Conservation (phyloP, 148 eudicot species). For the Polygonum maritimum region DNA sequence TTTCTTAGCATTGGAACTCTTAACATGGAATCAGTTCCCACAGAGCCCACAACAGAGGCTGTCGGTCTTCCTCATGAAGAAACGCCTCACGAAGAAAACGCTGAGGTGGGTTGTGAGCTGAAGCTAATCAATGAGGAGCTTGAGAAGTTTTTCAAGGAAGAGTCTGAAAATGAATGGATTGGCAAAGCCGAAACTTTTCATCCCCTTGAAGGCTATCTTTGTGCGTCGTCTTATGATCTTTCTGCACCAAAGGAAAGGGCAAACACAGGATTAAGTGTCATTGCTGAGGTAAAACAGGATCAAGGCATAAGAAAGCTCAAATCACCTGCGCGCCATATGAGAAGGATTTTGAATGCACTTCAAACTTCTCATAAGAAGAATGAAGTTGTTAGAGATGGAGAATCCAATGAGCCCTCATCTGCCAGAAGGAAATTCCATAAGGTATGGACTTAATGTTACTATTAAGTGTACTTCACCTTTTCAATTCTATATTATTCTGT, state of each 20-base stretch:
- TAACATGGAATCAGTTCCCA: slow-evolving; percentile 32
- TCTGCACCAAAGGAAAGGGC: slow-evolving; percentile 17
- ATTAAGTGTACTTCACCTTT: not conserved
- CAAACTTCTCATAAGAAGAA: slow-evolving; percentile 20
- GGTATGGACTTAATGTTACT: slow-evolving; percentile 12
- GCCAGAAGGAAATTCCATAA: slow-evolving; percentile 18
- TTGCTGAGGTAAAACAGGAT: slow-evolving; percentile 14
- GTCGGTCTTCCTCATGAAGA: slow-evolving; percentile 30
- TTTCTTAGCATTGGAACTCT: slow-evolving; percentile 77
- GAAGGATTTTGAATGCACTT: slow-evolving; percentile 31
- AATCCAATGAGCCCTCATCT: slow-evolving; percentile 18
- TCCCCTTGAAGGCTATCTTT: slow-evolving; percentile 55
- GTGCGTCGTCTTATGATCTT: slow-evolving; percentile 33
- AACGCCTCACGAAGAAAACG: slow-evolving; percentile 20
- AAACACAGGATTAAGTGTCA: slow-evolving; percentile 25
- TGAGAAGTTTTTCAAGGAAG: slow-evolving; percentile 44
- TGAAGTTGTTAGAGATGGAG: slow-evolving; percentile 16
- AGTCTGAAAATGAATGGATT: slow-evolving; percentile 29
- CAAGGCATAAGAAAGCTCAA: slow-evolving; percentile 11
- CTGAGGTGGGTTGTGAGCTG: slow-evolving; percentile 34
- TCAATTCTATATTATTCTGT: not conserved
- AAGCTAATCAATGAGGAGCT: slow-evolving; percentile 47
- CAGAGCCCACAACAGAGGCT: slow-evolving; percentile 55
- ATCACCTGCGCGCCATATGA: slow-evolving; percentile 17
- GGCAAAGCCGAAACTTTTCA: slow-evolving; percentile 27